Conservation (phyloP, 2,329 filamentous ascomycete species). For the Verticillium dahliae region DNA sequence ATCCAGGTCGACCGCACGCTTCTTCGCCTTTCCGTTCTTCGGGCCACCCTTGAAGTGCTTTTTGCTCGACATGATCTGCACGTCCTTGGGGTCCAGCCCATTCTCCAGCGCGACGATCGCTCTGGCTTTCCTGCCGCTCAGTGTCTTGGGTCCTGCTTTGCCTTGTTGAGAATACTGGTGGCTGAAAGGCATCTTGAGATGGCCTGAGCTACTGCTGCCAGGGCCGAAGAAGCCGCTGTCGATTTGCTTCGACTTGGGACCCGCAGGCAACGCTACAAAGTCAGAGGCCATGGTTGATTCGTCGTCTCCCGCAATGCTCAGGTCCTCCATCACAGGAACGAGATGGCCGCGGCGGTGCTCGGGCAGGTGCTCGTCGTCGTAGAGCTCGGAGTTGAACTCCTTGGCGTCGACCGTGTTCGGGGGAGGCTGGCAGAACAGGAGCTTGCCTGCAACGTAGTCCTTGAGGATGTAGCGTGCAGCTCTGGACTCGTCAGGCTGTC, state of each 20-base stretch:
- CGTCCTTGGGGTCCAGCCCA: slow-evolving; percentile 74
- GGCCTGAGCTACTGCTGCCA: slow-evolving; percentile 50
- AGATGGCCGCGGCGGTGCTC: slow-evolving; percentile 69
- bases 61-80: slow-evolving; percentile 63
- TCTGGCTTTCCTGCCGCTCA: slow-evolving; percentile 78
- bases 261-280: slow-evolving; percentile 45
- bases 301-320: slow-evolving; percentile 32
- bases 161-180: slow-evolving; percentile 86
- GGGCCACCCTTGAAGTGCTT: slow-evolving; percentile 89
- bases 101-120: slow-evolving; percentile 78
- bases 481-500: slow-evolving; percentile 87
- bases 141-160: slow-evolving; percentile 48
- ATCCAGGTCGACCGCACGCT: slow-evolving; percentile 32
- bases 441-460: slow-evolving; percentile 94
- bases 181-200: slow-evolving; percentile 76
- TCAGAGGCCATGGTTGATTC: slow-evolving; percentile 34
- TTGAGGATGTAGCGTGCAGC: slow-evolving; percentile 87
- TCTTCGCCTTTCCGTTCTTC: slow-evolving; percentile 51
- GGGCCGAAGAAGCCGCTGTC: slow-evolving; percentile 87
- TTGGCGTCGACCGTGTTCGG: slow-evolving; percentile 63
- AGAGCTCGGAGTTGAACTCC: slow-evolving; percentile 85
- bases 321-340: slow-evolving; percentile 38
- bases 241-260: slow-evolving; percentile 67
- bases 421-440: slow-evolving; percentile 86
- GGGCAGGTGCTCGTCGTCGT: slow-evolving; percentile 75